phyloP scores from a whole-genome alignment of 1,284 basidiomycete species.

The Heliocybe sulcata region DNA sequence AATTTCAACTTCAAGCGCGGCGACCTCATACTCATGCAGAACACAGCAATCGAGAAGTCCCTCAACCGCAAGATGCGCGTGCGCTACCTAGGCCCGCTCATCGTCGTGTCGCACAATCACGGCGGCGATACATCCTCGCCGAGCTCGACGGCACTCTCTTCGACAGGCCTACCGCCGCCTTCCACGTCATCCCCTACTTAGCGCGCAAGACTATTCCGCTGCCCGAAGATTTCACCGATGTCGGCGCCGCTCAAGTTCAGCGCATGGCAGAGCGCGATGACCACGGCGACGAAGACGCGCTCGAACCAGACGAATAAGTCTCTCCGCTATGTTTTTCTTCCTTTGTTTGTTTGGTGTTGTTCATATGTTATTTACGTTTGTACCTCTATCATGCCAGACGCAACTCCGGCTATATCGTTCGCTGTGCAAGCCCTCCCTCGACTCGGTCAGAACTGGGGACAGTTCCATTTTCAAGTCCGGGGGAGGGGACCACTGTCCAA shows the following conservation, averaged over 20 bases:
- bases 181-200: constrained; percentile 22
- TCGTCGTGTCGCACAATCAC: constrained; percentile 16
- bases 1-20: constrained; percentile 27
- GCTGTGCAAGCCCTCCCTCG: too few species aligned
- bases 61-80: constrained; percentile 27
- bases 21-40: constrained; percentile 26
- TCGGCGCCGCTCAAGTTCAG: neutral
- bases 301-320: neutral
- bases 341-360: too few species aligned
- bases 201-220: constrained; percentile 4
- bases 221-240: neutral
- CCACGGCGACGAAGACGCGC: neutral
- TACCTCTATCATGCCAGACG: too few species aligned
- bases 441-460: too few species aligned
- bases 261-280: neutral
- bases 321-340: too few species aligned
- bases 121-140: constrained; percentile 21
- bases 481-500: too few species aligned
- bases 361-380: too few species aligned
- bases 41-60: constrained; percentile 25
- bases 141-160: constrained; percentile 22
- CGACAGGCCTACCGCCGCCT: constrained; percentile 18
- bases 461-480: too few species aligned
- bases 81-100: constrained; percentile 13
- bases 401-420: too few species aligned